Percentiles rank a stretch among this genome's conserved stretches.
phyloP scores from a whole-genome alignment of 2,329 filamentous ascomycete genomes.

The Cordyceps cicadae region DNA sequence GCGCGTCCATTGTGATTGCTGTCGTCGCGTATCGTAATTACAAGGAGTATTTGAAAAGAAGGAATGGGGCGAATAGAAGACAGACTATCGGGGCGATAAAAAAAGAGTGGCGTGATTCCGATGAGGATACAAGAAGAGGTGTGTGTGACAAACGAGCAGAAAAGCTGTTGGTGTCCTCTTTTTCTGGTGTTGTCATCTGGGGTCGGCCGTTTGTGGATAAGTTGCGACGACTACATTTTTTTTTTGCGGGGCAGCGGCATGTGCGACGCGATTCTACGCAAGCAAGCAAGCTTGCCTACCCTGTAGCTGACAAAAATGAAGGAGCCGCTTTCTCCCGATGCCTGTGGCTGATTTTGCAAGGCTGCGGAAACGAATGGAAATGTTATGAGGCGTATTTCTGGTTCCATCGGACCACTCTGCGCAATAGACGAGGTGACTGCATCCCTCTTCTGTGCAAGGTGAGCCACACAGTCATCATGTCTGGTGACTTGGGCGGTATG shows the following conservation, averaged over 20 bases:
- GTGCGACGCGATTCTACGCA: not conserved
- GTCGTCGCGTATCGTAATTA: not conserved
- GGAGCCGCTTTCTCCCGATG: not conserved
- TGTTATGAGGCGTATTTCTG: not conserved
- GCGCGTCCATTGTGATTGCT: slow-evolving; percentile 44
- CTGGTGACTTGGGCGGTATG: slow-evolving; percentile 4
- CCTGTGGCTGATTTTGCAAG: not conserved
- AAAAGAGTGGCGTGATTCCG: slow-evolving; percentile 7
- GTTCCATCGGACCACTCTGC: slow-evolving; percentile 1
- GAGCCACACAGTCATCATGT: slow-evolving; percentile 10
- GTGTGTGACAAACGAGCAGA: not conserved
- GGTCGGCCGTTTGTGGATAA: not conserved
- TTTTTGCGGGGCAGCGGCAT: not conserved
- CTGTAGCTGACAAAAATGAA: not conserved
- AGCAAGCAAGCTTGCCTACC: not conserved
- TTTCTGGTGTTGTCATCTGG: not conserved
- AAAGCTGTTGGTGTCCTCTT: not conserved
- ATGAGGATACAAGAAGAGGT: not conserved
- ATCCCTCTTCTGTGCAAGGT: not conserved
- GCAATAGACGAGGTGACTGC: not conserved
- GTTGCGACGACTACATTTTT: not conserved
- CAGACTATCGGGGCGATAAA: not conserved
- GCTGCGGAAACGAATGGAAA: not conserved
- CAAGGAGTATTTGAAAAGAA: not conserved
- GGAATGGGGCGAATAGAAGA: not conserved